Percentiles rank a stretch among this genome's conserved stretches.
These are phyloP conservation scores for Recurvomyces mirabilis DNA, from an alignment of 495 filamentous ascomycete genomes.

Conservation along the genomic window DNA sequence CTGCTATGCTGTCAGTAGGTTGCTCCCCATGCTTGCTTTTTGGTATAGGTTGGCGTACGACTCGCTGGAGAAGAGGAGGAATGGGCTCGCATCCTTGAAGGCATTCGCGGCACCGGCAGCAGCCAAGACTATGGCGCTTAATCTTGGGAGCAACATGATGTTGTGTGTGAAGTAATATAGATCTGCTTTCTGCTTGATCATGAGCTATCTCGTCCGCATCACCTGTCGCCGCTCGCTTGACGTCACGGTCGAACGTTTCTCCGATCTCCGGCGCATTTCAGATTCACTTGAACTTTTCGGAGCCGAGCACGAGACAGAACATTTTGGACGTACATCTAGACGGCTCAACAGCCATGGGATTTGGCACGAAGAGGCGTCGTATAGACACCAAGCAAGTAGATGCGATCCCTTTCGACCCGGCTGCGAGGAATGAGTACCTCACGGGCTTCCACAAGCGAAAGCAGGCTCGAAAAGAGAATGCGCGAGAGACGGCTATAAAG, in stretches of 20 bases:
- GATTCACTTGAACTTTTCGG: too few relatives aligned
- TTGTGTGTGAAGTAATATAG: neutral
- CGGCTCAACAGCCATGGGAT: too few relatives aligned
- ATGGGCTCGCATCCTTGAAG: slow-evolving; percentile 76
- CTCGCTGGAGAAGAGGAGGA: slow-evolving; percentile 70
- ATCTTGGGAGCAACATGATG: slow-evolving; percentile 15
- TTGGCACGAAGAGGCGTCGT: slow-evolving; percentile 2
- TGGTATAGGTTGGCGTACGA: slow-evolving; percentile 45
- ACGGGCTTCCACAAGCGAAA: slow-evolving; percentile 97
- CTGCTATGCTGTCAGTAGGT: neutral
- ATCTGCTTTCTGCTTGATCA: too few relatives aligned
- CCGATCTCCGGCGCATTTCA: too few relatives aligned
- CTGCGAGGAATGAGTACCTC: slow-evolving; percentile 69
- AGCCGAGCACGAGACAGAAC: too few relatives aligned
- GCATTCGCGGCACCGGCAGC: slow-evolving; percentile 50
- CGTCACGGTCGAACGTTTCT: too few relatives aligned
- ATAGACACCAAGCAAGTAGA: slow-evolving; percentile 35
- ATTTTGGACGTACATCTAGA: too few relatives aligned
- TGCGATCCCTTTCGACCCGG: slow-evolving; percentile 73
- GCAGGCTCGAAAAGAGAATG: slow-evolving; percentile 65
- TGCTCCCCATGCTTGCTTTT: neutral
- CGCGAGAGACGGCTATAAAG: slow-evolving; percentile 63
- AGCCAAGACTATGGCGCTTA: slow-evolving; percentile 34
- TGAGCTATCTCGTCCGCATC: too few relatives aligned
- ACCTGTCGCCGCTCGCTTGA: too few relatives aligned